Conservation (phyloP, 2,329 filamentous ascomycete species). For the Trichoderma oligosporum region DNA sequence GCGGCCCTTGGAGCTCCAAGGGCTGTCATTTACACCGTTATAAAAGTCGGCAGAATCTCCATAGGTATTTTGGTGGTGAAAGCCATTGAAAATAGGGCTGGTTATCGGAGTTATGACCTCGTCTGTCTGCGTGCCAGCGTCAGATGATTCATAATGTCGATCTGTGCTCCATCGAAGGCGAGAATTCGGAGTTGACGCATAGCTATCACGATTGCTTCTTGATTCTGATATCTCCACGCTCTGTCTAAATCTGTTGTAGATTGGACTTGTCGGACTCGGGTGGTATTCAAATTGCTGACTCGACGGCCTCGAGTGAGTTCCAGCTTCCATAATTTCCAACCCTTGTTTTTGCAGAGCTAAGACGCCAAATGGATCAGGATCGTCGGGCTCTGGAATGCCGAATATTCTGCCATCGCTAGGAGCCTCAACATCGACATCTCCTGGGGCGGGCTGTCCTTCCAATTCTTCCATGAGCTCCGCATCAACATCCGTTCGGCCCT, state of each 20-base stretch:
- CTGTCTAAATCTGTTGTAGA: conserved; percentile 35
- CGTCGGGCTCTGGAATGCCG: conserved; percentile 36
- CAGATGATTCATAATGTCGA: conserved; percentile 25
- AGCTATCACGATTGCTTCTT: conserved; percentile 25
- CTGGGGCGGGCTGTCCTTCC: conserved; percentile 28
- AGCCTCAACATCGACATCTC: conserved; percentile 34
- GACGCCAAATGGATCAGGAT: conserved; percentile 39
- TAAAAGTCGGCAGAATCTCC: neutral
- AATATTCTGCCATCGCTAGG: conserved; percentile 30
- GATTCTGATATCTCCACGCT: conserved; percentile 25
- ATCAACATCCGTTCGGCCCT: conserved; percentile 32
- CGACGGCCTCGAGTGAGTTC: conserved; percentile 33
- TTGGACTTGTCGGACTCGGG: conserved; percentile 35
- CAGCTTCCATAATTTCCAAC: conserved; percentile 36
- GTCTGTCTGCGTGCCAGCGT: conserved; percentile 30
- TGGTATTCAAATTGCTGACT: conserved; percentile 37
- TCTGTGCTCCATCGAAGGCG: conserved; percentile 18
- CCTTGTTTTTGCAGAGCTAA: conserved; percentile 36
- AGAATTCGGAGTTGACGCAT: conserved; percentile 22
- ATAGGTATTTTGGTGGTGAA: neutral
- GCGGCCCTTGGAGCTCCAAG: conserved; percentile 7
- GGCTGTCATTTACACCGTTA: conserved; percentile 7
- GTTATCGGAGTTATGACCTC: conserved; percentile 14
- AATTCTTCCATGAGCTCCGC: conserved; percentile 29
- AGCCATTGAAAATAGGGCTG: conserved; percentile 3